Evolutionary conservation across 2,329 filamentous ascomycete genomes (phyloP).

Genomic region (Orbilia quercus): DNA sequence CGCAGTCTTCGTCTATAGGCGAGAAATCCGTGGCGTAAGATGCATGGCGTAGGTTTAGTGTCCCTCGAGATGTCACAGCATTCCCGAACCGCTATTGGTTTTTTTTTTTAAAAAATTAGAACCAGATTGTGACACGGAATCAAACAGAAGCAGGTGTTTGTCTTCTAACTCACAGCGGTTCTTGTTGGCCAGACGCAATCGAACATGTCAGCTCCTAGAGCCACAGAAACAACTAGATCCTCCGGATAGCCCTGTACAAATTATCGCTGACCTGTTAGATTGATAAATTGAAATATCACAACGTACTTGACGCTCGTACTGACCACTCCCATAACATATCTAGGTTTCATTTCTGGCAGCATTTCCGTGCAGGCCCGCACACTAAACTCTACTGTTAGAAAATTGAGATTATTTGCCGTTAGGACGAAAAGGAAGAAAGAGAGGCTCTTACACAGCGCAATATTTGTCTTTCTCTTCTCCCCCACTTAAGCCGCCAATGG

Average conservation of each 20-base stretch:
- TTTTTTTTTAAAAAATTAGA: too few relatives aligned
- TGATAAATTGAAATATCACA: neutral
- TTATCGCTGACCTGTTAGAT: neutral
- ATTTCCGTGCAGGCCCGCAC: conserved; percentile 77
- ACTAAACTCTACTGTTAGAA: conserved; percentile 69
- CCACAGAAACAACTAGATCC: conserved; percentile 91
- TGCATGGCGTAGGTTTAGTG: conserved; percentile 84
- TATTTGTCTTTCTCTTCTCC: conserved; percentile 95
- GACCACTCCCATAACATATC: conserved; percentile 97
- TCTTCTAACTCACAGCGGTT: conserved; percentile 77
- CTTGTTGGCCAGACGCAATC: conserved; percentile 99
- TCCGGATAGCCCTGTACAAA: conserved; percentile 83
- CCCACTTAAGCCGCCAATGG: conserved; percentile 92
- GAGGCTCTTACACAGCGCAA: conserved; percentile 75
- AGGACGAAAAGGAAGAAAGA: neutral
- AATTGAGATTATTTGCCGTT: neutral
- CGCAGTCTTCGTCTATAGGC: conserved; percentile 84
- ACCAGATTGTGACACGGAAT: neutral
- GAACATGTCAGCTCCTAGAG: conserved; percentile 98
- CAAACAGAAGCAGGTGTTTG: neutral
- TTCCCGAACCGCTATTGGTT: conserved; percentile 82
- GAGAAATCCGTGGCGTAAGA: conserved; percentile 81
- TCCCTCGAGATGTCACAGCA: conserved; percentile 81
- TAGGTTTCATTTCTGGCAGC: conserved; percentile 89
- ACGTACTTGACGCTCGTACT: conserved; percentile 57